Percentiles rank a stretch among this genome's conserved stretches.
These are phyloP conservation scores for Taxawa tesnikishii DNA, from an alignment of 2,329 filamentous ascomycete genomes.

Conservation along the genomic window DNA sequence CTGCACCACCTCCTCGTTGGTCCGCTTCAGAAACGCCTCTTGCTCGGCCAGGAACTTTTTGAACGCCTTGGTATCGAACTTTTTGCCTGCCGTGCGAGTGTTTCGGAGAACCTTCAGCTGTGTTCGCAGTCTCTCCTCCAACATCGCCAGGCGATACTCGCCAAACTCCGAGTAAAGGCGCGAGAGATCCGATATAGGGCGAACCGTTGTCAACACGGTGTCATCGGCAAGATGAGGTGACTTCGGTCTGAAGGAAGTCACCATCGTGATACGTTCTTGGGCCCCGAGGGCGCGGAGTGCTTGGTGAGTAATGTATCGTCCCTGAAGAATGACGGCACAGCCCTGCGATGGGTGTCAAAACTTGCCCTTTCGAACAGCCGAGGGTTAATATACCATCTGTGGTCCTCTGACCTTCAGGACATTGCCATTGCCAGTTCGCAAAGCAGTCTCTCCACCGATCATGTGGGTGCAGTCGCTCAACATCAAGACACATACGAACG, in stretches of 20 bases:
- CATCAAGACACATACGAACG: constrained; percentile 60
- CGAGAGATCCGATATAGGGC: constrained; percentile 43
- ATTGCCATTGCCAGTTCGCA: constrained; percentile 41
- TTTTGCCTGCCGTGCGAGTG: constrained; percentile 15
- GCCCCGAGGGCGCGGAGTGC: constrained; percentile 46
- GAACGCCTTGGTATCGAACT: constrained; percentile 19
- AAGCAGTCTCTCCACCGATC: constrained; percentile 52
- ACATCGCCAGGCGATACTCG: constrained; percentile 50
- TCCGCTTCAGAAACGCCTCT: constrained; percentile 20
- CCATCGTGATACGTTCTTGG: constrained; percentile 52
- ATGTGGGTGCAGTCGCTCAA: constrained; percentile 50
- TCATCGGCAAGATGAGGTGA: constrained; percentile 44
- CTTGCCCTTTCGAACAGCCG: not conserved
- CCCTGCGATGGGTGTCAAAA: constrained; percentile 29
- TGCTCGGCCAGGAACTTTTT: constrained; percentile 24
- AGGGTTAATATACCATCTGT: constrained; percentile 36
- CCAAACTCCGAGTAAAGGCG: constrained; percentile 50
- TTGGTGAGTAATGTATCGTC: constrained; percentile 54
- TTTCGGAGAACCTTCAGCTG: constrained; percentile 33
- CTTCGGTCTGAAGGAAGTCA: constrained; percentile 53
- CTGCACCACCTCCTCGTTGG: constrained; percentile 17
- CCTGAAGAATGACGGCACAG: constrained; percentile 52
- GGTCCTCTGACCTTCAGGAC: constrained; percentile 48
- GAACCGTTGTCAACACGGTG: constrained; percentile 47
- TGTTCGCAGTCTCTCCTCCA: constrained; percentile 44